These are phyloP conservation scores for Cantharellus cinnabarinus DNA, from an alignment of 768 basidiomycete species.

Conservation along the genomic window DNA sequence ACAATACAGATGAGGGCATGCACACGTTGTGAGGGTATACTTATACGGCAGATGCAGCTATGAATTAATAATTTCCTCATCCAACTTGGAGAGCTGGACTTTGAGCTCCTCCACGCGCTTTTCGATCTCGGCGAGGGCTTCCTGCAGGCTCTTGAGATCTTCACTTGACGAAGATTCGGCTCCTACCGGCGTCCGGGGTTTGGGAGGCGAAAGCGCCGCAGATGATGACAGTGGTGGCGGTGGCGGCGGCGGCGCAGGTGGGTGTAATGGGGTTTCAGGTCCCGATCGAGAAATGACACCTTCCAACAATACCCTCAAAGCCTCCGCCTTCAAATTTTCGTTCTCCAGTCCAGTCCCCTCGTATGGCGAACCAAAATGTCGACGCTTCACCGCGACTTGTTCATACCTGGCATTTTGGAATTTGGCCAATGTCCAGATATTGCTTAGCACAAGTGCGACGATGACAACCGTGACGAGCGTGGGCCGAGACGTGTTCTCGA, in stretches of 20 bases:
- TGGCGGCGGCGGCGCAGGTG: background rate
- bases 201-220: background rate
- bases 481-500: slow-evolving; percentile 15
- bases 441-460: slow-evolving; percentile 50
- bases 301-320: background rate
- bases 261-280: background rate
- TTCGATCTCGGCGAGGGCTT: background rate
- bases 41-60: no score
- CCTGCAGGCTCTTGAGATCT: background rate
- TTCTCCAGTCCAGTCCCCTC: background rate
- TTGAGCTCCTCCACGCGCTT: background rate
- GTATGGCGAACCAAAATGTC: background rate
- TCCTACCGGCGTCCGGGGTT: background rate
- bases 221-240: background rate
- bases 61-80: no score
- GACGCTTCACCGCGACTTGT: background rate
- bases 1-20: no score
- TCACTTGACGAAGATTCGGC: background rate
- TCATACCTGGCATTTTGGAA: background rate
- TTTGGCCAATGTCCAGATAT: slow-evolving; percentile 42
- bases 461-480: slow-evolving; percentile 54
- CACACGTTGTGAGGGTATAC: no score
- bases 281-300: background rate
- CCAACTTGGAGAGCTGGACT: background rate
- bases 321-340: background rate